phyloP scores from a whole-genome alignment of 495 filamentous ascomycete genomes.

The Neurospora intermedia region DNA sequence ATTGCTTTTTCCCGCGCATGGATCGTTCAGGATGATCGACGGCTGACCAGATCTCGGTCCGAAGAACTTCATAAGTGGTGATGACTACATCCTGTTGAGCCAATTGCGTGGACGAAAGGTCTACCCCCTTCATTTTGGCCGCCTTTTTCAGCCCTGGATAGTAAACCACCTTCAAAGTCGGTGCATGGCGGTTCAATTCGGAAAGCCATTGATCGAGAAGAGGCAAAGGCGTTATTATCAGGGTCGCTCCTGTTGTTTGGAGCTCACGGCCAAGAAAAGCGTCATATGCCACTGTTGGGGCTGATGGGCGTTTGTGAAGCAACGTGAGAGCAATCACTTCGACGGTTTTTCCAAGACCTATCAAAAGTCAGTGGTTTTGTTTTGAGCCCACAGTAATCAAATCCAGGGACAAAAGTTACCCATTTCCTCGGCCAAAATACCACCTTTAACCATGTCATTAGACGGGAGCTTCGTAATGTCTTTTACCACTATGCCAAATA shows the following conservation, averaged over 20 bases:
- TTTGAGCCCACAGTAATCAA: neutral
- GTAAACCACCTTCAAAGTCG: constrained; percentile 25
- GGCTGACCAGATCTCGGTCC: constrained; percentile 67
- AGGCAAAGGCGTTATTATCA: constrained; percentile 77
- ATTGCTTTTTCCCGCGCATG: constrained; percentile 55
- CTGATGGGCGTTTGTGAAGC: constrained; percentile 38
- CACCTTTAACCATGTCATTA: constrained; percentile 43
- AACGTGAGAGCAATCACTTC: constrained; percentile 73
- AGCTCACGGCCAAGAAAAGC: constrained; percentile 25
- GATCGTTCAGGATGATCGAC: constrained; percentile 50
- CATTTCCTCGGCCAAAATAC: constrained; percentile 89
- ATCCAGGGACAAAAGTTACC: constrained; percentile 15
- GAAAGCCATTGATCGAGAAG: constrained; percentile 81
- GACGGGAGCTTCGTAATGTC: constrained; percentile 38
- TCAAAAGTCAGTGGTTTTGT: neutral
- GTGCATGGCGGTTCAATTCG: constrained; percentile 58
- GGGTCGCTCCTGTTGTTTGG: constrained; percentile 50
- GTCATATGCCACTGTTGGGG: constrained; percentile 10
- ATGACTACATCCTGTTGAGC: constrained; percentile 66
- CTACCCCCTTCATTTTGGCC: constrained; percentile 12
- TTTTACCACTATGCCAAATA: constrained; percentile 50
- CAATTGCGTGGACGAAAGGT: constrained; percentile 39
- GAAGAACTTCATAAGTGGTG: constrained; percentile 74
- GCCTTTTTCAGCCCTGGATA: constrained; percentile 39
- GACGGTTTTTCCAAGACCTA: constrained; percentile 77